Evolutionary conservation across 116 monocot genomes (phyloP).

Genomic region (Cymodocea nodosa): DNA sequence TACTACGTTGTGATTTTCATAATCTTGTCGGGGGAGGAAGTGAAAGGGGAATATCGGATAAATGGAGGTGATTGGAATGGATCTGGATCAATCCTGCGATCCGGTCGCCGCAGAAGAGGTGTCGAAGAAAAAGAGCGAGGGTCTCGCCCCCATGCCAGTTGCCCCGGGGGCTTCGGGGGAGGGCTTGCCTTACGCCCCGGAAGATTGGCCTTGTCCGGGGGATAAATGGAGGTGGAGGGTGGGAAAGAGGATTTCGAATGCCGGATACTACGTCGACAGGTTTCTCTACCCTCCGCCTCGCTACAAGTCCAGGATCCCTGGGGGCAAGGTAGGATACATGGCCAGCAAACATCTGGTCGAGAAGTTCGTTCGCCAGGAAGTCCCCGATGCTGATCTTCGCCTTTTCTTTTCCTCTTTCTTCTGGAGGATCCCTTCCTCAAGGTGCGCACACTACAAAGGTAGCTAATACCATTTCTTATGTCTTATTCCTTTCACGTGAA

Average conservation of each 20-base stretch:
- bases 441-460: conserved; percentile 5
- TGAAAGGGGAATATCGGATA: no score
- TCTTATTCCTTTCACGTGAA: not conserved
- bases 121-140: not conserved
- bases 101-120: no score
- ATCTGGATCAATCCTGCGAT: no score
- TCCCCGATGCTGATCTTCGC: conserved; percentile 6
- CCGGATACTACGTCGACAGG: conserved; percentile 17
- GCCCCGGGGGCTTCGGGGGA: conserved; percentile 9
- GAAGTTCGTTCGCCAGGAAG: conserved; percentile 9
- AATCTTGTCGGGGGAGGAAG: no score
- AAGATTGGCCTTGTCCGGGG: conserved; percentile 16
- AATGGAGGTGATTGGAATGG: no score
- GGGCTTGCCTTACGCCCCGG: conserved; percentile 20
- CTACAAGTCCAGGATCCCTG: not conserved
- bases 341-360: conserved; percentile 2
- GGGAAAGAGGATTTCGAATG: conserved; percentile 7
- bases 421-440: conserved; percentile 12
- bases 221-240: conserved; percentile 24
- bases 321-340: not conserved
- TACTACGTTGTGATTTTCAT: no score
- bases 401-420: conserved; percentile 15
- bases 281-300: conserved; percentile 10
- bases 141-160: conserved; percentile 13
- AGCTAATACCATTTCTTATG: not conserved